Conservation (phyloP, 2,329 filamentous ascomycete species). For the Colletotrichum sidae region DNA sequence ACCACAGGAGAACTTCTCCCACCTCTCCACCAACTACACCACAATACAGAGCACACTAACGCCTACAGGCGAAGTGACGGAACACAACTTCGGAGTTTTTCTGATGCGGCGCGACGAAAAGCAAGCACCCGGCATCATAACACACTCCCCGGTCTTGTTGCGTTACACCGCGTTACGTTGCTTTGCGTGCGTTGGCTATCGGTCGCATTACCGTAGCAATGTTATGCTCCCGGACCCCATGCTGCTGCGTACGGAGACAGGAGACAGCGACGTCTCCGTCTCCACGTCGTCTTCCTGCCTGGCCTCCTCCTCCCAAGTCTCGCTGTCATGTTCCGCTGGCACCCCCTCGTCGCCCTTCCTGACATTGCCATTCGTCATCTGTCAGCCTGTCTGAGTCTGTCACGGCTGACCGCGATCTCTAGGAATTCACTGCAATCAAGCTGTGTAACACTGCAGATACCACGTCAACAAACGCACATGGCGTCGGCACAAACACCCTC, state of each 20-base stretch:
- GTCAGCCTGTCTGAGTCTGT: conserved; percentile 27
- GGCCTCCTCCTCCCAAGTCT: conserved; percentile 4
- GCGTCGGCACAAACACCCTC: conserved; percentile 9
- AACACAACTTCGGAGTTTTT: conserved; percentile 29
- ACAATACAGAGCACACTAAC: no score
- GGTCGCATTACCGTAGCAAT: not conserved
- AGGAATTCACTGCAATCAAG: conserved; percentile 34
- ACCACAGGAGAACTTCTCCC: not conserved
- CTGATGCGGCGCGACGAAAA: conserved; percentile 28
- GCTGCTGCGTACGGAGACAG: no score
- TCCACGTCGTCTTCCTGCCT: conserved; percentile 11
- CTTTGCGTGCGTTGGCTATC: not conserved
- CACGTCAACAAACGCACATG: conserved; percentile 29
- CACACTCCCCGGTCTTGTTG: not conserved
- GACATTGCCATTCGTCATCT: not conserved
- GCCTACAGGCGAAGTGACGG: no score
- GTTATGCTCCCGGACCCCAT: conserved; percentile 2
- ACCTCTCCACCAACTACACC: no score
- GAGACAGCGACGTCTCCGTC: conserved; percentile 1
- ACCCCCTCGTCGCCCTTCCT: conserved; percentile 24
- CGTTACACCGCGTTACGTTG: conserved; percentile 18
- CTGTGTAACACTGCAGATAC: conserved; percentile 18
- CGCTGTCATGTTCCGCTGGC: not conserved
- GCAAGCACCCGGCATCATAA: conserved; percentile 17
- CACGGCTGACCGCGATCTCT: conserved; percentile 14